A percentile compares a stretch with the other conserved stretches of the same genome.
These are phyloP conservation scores for Hyphochytrium catenoides DNA, from an alignment of 352 stramenopile genomes.

Conservation along the genomic window DNA sequence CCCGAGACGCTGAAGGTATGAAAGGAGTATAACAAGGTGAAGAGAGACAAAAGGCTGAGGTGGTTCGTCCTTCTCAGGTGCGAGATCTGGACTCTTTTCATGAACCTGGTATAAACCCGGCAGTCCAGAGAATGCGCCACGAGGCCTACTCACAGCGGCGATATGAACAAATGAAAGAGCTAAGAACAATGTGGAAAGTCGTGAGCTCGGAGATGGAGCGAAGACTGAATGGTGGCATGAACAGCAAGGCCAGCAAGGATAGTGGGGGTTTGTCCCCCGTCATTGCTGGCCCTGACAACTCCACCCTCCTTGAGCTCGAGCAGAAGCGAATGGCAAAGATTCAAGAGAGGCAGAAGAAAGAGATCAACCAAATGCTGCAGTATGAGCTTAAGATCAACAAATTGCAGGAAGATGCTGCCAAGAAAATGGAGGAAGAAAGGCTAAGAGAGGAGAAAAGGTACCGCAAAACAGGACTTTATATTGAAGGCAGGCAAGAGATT, in stretches of 20 bases:
- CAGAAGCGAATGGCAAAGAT: constrained; percentile 40
- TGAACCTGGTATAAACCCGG: constrained; percentile 37
- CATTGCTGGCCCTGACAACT: constrained; percentile 4
- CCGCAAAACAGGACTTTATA: constrained; percentile 1
- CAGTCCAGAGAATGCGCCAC: constrained; percentile 69
- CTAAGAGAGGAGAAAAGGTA: constrained; percentile 26
- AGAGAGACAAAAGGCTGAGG: too few relatives aligned
- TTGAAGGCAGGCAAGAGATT: constrained; percentile 1
- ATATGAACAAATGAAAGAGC: constrained; percentile 67
- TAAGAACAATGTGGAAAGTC: constrained; percentile 31
- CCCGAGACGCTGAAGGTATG: constrained; percentile 70
- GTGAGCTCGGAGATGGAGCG: constrained; percentile 8
- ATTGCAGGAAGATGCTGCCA: constrained; percentile 37
- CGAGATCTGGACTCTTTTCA: constrained; percentile 74
- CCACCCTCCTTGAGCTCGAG: constrained; percentile 32
- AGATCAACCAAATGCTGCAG: constrained; percentile 69
- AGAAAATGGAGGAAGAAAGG: constrained; percentile 34
- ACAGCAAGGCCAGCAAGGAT: background rate
- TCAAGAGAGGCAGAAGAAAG: constrained; percentile 33
- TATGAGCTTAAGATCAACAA: constrained; percentile 71
- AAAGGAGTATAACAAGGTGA: too few relatives aligned
- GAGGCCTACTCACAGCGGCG: constrained; percentile 70
- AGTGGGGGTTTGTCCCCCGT: constrained; percentile 1
- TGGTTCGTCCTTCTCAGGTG: too few relatives aligned
- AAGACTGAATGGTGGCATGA: constrained; percentile 2